These are phyloP conservation scores for Fusarium decemcellulare DNA, from an alignment of 2,329 filamentous ascomycete species.

Conservation along the genomic window DNA sequence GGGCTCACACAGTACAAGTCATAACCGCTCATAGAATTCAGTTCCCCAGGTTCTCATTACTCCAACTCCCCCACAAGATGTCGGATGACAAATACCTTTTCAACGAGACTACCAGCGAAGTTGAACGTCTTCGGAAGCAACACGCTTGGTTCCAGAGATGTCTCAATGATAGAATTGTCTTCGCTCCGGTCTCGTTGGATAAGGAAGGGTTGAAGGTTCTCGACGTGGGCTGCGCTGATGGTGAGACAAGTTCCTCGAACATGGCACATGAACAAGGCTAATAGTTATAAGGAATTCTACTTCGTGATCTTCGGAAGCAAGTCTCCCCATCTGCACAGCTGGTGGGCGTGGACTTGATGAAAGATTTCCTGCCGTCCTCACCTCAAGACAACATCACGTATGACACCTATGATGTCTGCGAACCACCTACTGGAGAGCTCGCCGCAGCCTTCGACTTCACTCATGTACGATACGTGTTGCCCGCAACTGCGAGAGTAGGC, in stretches of 20 bases:
- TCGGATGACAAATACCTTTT: constrained; percentile 17
- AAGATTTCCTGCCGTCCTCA: constrained; percentile 9
- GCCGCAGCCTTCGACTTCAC: constrained; percentile 11
- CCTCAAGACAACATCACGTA: constrained; percentile 3
- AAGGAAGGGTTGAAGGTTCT: constrained; percentile 13
- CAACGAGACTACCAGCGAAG: constrained; percentile 6
- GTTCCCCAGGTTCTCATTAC: not conserved
- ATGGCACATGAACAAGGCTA: fast-evolving
- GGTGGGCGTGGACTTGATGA: constrained; percentile 26
- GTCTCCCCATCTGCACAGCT: constrained; percentile 24
- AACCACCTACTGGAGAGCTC: not conserved
- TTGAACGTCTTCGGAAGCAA: constrained; percentile 30
- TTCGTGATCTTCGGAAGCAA: constrained; percentile 25
- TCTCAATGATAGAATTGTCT: constrained; percentile 15
- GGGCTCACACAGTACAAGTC: no score
- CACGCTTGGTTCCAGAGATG: constrained; percentile 29
- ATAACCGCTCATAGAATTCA: not conserved
- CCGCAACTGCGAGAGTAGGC: constrained; percentile 9
- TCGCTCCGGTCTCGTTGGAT: constrained; percentile 6
- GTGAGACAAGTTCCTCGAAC: not conserved
- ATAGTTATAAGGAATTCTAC: not conserved
- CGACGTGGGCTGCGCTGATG: constrained; percentile 31
- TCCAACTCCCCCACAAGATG: not conserved
- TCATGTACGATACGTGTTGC: constrained; percentile 18
- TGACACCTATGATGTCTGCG: constrained; percentile 13